Conservation (phyloP, 2,329 filamentous ascomycete species). For the Penicillium thymicola region DNA sequence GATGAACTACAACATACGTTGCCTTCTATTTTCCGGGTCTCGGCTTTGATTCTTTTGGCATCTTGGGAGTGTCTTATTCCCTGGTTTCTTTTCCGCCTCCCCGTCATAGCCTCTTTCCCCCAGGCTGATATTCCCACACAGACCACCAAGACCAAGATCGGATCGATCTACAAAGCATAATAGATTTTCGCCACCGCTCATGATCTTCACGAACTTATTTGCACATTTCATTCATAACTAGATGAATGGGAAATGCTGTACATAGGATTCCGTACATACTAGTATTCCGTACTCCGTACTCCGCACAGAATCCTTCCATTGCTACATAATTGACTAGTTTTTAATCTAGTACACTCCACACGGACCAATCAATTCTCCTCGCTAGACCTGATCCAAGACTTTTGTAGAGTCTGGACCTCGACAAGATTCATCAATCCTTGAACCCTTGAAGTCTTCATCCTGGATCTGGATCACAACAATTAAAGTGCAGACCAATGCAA, state of each 20-base stretch:
- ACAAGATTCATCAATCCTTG: not conserved
- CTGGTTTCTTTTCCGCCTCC: not conserved
- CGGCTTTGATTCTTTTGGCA: not conserved
- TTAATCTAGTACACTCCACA: not conserved
- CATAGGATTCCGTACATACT: not conserved
- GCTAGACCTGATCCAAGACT: not conserved
- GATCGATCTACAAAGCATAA: slow-evolving; percentile 8
- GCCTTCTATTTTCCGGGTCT: not conserved
- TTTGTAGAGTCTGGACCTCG: not conserved
- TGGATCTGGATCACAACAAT: not conserved
- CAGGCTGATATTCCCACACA: not conserved
- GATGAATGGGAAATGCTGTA: not conserved
- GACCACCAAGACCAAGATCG: not conserved
- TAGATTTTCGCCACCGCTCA: not conserved
- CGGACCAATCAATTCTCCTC: not conserved
- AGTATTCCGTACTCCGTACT: not conserved
- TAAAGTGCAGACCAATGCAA: slow-evolving; percentile 6
- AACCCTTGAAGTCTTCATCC: not conserved
- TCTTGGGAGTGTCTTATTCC: not conserved
- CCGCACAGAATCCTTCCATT: not conserved
- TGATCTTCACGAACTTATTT: not conserved
- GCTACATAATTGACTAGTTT: not conserved
- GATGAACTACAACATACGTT: not conserved
- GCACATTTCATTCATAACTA: not conserved
- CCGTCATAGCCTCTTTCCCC: not conserved